Percentiles rank a stretch among this genome's conserved stretches.
Conservation (phyloP, 768 basidiomycete genomes). For the Hygrophoropsis aurantiaca region DNA sequence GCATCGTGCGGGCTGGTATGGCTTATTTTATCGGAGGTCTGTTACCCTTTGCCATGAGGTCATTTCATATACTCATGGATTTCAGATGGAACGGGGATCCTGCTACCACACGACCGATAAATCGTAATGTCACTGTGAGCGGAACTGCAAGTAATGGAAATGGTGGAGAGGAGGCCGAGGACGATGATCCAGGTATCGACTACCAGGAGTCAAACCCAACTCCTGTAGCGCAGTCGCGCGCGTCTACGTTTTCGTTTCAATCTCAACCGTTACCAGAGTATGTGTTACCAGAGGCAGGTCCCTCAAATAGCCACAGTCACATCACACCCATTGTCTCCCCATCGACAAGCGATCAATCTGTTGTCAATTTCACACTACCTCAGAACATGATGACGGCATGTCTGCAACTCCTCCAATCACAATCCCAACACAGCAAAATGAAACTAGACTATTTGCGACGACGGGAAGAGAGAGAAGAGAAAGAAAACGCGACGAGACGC, state of each 20-base stretch:
- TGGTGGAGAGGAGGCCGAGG: slow-evolving; percentile 43
- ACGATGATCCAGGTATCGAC: slow-evolving; percentile 43
- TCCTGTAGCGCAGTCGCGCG: slow-evolving; percentile 20
- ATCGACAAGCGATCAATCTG: slow-evolving; percentile 36
- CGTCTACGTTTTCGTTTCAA: slow-evolving; percentile 13
- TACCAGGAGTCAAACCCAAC: slow-evolving; percentile 42
- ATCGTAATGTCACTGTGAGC: slow-evolving; percentile 34
- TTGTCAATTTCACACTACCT: slow-evolving; percentile 51
- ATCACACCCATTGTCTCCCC: slow-evolving; percentile 9
- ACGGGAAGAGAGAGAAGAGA: slow-evolving; percentile 69
- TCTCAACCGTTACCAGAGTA: slow-evolving; percentile 18
- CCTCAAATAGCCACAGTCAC: slow-evolving; percentile 16
- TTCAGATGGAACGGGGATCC: slow-evolving; percentile 68
- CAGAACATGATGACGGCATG: slow-evolving; percentile 58
- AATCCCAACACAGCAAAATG: slow-evolving; percentile 67
- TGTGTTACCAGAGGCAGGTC: slow-evolving; percentile 15
- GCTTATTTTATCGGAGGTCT: slow-evolving; percentile 67
- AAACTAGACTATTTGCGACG: slow-evolving; percentile 69
- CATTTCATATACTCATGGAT: slow-evolving; percentile 9
- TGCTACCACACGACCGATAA: slow-evolving; percentile 50
- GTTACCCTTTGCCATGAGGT: slow-evolving; percentile 8
- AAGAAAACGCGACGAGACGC: slow-evolving; percentile 48
- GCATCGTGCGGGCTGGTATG: slow-evolving; percentile 78
- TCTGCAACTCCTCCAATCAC: slow-evolving; percentile 61
- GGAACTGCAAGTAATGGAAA: slow-evolving; percentile 28